Evolutionary conservation across 2,329 filamentous ascomycete species (phyloP), one percentile per base, ranked within the genome.

Genomic region (Canariomyces notabilis): DNA sequence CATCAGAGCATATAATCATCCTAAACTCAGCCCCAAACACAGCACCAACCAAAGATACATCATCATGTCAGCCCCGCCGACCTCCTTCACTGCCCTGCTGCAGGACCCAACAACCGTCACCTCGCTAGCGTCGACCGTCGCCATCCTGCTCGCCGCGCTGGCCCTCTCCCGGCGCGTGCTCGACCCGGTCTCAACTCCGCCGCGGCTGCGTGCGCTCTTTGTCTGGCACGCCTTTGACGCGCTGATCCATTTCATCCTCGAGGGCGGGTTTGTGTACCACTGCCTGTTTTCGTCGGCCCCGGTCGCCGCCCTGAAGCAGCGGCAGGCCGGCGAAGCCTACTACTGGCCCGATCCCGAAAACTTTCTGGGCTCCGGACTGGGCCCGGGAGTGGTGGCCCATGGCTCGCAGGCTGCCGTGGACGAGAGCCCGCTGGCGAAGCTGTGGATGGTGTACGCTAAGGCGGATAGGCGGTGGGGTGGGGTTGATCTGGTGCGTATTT

Each of bases 151-250:
- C 43, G 60, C 68, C 45, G 76, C 77, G 44, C 78, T 79, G 61
- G 55, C 54, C 19, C 58, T 71, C 18, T 81, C 79, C 8, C 68
- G 68, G 22, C 57, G 53, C 39, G 67, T 69, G 18, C 68, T 79
- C 18, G 64, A 83, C 4, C 61, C 68, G 15, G 60, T 71, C 1
- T 72, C 72, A 1, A 72, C 80, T 9, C 67, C 77, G 1, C 63
- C 69, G 31, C 77, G 81, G 42, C 74, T 76, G 46, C 88, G 89
- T 51, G 71, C 87, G 62, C 82, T 96, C 54, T 95, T 95, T 75
- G 79, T 94, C 68, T 96, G 91, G 91, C 90, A 96, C 71, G 77
- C 87, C 31, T 94, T 95, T 69, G 90, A 96, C 66, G 88, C 88
- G 23, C 77, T 96, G 35, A 91, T 90, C 60, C 93, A 98, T 71